A percentile compares a stretch with the other conserved stretches of the same genome.
Conservation (phyloP, 345 rosid species). For the Citropsis articulata region DNA sequence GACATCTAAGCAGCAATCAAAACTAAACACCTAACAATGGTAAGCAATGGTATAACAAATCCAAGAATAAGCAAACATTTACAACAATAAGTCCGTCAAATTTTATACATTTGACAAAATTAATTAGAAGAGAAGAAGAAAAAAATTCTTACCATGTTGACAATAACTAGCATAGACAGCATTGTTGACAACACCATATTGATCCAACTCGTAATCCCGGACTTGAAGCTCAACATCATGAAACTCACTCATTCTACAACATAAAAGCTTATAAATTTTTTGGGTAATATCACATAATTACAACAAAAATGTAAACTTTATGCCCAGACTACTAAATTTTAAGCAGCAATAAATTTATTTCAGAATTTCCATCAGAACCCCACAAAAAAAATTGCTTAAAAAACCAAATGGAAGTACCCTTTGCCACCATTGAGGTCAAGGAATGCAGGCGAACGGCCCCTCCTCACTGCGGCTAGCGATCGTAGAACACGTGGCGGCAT, state of each 20-base stretch:
- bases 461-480: constrained; percentile 25
- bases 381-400: background rate
- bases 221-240: constrained; percentile 69
- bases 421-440: constrained; percentile 55
- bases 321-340: background rate
- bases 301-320: background rate
- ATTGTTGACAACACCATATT: constrained; percentile 85
- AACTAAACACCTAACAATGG: background rate
- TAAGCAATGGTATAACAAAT: background rate
- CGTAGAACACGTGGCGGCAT: constrained; percentile 11
- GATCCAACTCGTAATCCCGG: constrained; percentile 87
- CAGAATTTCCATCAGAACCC: background rate
- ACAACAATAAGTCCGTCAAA: background rate
- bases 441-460: constrained; percentile 25
- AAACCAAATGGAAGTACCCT: constrained; percentile 37
- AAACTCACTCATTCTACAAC: constrained; percentile 55
- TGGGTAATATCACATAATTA: background rate
- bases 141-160: constrained; percentile 57
- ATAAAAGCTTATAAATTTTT: background rate
- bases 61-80: background rate
- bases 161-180: constrained; percentile 83
- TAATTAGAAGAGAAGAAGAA: background rate
- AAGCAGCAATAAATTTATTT: background rate
- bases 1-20: background rate
- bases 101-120: background rate